Evolutionary conservation across 306 rosid genomes (phyloP).

Genomic region (Acacia acuminata): DNA sequence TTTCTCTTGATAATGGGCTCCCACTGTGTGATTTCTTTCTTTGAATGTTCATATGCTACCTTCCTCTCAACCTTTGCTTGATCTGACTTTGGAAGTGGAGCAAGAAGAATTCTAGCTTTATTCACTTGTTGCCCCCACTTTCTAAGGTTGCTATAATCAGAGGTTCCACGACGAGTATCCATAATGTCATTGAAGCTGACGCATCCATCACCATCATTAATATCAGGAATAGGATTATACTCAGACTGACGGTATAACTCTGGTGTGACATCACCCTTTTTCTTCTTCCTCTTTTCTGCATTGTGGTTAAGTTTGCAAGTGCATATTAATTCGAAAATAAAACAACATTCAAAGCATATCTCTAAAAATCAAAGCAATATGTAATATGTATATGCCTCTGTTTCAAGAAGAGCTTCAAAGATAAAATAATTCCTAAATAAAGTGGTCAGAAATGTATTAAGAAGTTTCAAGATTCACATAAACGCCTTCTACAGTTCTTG

Average conservation of each 20-base stretch:
- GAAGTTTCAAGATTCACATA: background rate
- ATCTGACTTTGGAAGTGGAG: slow-evolving; percentile 71
- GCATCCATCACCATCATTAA: slow-evolving; percentile 66
- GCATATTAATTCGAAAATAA: background rate
- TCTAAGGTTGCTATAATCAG: slow-evolving; percentile 62
- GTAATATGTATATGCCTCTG: background rate
- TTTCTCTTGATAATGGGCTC: slow-evolving; percentile 73
- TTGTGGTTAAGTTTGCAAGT: background rate
- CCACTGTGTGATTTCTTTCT: slow-evolving; percentile 72
- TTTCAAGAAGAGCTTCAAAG: background rate
- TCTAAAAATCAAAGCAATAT: background rate
- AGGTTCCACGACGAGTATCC: slow-evolving; percentile 62
- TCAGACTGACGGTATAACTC: slow-evolving; percentile 91
- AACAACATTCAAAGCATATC: background rate
- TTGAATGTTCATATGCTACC: slow-evolving; percentile 59
- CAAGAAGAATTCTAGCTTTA: slow-evolving; percentile 46
- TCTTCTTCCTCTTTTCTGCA: slow-evolving; percentile 62
- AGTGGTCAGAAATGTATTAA: background rate
- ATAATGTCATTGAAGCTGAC: slow-evolving; percentile 67
- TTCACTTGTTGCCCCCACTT: slow-evolving; percentile 47
- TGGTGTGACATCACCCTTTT: slow-evolving; percentile 44
- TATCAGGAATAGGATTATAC: slow-evolving; percentile 76
- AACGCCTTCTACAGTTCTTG: background rate
- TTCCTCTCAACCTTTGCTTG: slow-evolving; percentile 68
- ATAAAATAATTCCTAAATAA: background rate